Conservation (phyloP, 805 yeast genomes). For the Wickerhamiella sorbophila region DNA sequence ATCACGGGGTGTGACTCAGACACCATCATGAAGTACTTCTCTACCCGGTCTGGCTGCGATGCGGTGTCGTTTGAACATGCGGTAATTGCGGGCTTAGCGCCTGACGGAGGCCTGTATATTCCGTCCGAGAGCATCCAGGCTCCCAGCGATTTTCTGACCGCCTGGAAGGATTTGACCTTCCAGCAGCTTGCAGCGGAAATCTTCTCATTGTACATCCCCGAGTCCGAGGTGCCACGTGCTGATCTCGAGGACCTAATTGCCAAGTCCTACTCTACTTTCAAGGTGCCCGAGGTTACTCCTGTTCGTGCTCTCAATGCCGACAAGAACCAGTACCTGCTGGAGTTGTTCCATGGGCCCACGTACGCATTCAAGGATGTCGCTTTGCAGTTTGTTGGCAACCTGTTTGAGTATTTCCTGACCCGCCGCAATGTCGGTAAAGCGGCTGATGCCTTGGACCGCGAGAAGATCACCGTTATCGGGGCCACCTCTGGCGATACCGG, state of each 20-base stretch:
- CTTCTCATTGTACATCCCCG: slow-evolving; percentile 61
- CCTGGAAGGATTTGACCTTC: slow-evolving; percentile 67
- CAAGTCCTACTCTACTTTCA: slow-evolving; percentile 80
- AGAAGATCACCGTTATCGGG: slow-evolving; percentile 88
- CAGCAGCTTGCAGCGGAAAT: slow-evolving; percentile 79
- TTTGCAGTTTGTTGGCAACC: slow-evolving; percentile 90
- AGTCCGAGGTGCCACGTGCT: slow-evolving; percentile 53
- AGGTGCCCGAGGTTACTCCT: slow-evolving; percentile 83
- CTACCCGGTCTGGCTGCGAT: slow-evolving; percentile 27
- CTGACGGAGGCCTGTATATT: slow-evolving; percentile 90
- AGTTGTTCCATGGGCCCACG: slow-evolving; percentile 97
- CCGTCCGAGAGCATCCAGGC: slow-evolving; percentile 72
- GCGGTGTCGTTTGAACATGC: slow-evolving; percentile 29
- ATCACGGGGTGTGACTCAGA: slow-evolving; percentile 2
- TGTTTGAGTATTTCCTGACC: slow-evolving; percentile 79
- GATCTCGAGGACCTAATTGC: slow-evolving; percentile 51
- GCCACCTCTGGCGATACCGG: slow-evolving; percentile 99
- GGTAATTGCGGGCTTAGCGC: slow-evolving; percentile 61
- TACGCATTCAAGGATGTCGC: slow-evolving; percentile 99
- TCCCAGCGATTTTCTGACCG: slow-evolving; percentile 37
- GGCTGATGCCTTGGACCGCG: slow-evolving; percentile 39
- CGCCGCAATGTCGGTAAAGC: slow-evolving; percentile 49
- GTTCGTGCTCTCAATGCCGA: slow-evolving; percentile 42
- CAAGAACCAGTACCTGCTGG: slow-evolving; percentile 56
- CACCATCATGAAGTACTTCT: slow-evolving; percentile 22